A percentile compares a stretch with the other conserved stretches of the same genome.
These are phyloP conservation scores for Cyclanthera cordifolia DNA, from an alignment of 306 rosid species.

Conservation along the genomic window DNA sequence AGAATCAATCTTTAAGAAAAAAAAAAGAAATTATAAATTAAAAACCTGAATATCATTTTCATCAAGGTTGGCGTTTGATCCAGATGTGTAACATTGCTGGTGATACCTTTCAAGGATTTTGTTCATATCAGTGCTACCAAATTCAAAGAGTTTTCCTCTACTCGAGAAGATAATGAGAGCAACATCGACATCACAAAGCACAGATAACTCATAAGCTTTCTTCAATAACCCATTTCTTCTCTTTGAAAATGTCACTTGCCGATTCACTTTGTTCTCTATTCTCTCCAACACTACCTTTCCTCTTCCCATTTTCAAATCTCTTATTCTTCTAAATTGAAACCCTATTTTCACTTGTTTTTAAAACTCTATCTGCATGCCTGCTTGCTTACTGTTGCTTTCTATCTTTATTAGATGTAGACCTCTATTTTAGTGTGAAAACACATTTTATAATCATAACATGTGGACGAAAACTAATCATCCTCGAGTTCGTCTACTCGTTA, in stretches of 20 bases:
- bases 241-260: slow-evolving; percentile 79
- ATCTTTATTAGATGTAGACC: too few species aligned
- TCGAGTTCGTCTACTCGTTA: too few species aligned
- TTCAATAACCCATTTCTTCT: slow-evolving; percentile 61
- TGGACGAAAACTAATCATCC: too few species aligned
- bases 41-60: slow-evolving; percentile 30
- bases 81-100: slow-evolving; percentile 29
- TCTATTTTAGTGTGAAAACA: too few species aligned
- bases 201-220: slow-evolving; percentile 78
- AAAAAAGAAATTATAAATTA: too few species aligned
- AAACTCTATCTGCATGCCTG: too few species aligned
- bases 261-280: slow-evolving; percentile 73
- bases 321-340: too few species aligned
- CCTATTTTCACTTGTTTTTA: too few species aligned
- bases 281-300: slow-evolving; percentile 74
- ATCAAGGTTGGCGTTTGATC: slow-evolving; percentile 16
- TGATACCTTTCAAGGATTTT: slow-evolving; percentile 54
- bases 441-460: too few species aligned
- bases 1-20: too few species aligned
- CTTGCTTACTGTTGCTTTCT: too few species aligned
- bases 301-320: slow-evolving; percentile 83
- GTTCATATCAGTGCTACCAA: slow-evolving; percentile 44
- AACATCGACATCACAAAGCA: slow-evolving; percentile 70
- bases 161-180: slow-evolving; percentile 62
- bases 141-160: slow-evolving; percentile 74